Evolutionary conservation across 192 early-diverging fungal species (phyloP).

Genomic region (Gaertneriomyces semiglobifer): DNA sequence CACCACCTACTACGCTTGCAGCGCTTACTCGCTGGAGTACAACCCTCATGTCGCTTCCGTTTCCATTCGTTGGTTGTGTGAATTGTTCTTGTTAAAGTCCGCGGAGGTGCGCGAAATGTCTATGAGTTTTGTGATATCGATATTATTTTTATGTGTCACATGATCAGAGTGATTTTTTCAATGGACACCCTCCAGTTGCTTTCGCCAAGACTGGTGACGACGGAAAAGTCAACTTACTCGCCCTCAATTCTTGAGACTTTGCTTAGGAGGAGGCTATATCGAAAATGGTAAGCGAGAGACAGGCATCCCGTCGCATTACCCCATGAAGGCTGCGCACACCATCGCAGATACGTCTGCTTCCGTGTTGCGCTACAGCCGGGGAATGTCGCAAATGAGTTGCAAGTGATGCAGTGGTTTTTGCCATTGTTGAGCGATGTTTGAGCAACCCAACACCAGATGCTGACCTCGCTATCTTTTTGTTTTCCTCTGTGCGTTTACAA

Average conservation of each 20-base stretch:
- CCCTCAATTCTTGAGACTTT: too few species aligned
- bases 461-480: slow-evolving; percentile 16
- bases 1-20: slow-evolving; percentile 59
- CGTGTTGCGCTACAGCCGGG: slow-evolving; percentile 7
- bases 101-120: too few species aligned
- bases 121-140: too few species aligned
- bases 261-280: too few species aligned
- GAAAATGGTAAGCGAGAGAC: too few species aligned
- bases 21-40: slow-evolving; percentile 60
- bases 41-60: slow-evolving; percentile 52
- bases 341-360: slow-evolving; percentile 18
- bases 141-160: too few species aligned
- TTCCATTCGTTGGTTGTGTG: not conserved
- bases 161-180: too few species aligned
- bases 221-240: too few species aligned
- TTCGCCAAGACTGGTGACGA: too few species aligned
- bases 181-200: too few species aligned
- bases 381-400: slow-evolving; percentile 24
- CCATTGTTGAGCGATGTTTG: slow-evolving; percentile 17
- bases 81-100: not conserved
- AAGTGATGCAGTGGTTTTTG: slow-evolving; percentile 7
- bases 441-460: slow-evolving; percentile 15
- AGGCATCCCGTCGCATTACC: too few species aligned
- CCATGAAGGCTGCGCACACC: slow-evolving; percentile 1
- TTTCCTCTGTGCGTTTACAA: slow-evolving; percentile 3